Evolutionary conservation across 805 yeast species (phyloP), one percentile per base, ranked within the genome.

Genomic region (Teunomyces gatunensis): DNA sequence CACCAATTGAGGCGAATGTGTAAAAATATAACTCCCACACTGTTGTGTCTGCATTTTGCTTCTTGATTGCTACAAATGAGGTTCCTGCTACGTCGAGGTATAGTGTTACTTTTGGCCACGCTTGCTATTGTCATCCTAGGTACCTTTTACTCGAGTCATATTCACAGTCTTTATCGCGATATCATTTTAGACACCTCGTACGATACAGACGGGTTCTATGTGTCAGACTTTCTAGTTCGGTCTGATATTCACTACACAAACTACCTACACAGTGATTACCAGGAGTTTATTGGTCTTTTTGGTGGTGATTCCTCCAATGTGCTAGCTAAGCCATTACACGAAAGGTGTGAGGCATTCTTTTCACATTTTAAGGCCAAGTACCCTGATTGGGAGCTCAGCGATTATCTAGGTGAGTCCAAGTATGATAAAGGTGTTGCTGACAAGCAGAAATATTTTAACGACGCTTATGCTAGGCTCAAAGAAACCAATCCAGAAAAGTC

Each of bases 301-400:
- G 42, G 35, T 13, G 41, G 47, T 32, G 46, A 48, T 29, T 10
- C 36, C 3, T 47, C 41, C 3, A 20, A 18, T 11, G 46, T 59
- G 37, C 45, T 49, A 25, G 17, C 42, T 2, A 43, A 39, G 3
- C 54, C 60, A 3, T 29, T 60, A n/a, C 36, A 50, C 6, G 64
- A 64, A 7, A 57, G 54, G 40, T 68, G 73, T 47, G 37, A 44
- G 6, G 48, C 40, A 2, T 64, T 67, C 48, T 67, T 67, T 48
- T 42, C 54, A 5, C 53, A 59, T 17, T 58, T 59, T 43, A 32
- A 47, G 13, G 39, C 42, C 4, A 37, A 32, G 13, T 21, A 58
- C 40, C 67, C 67, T 1, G 58, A 59, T 0, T 68, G 67, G 64
- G 17, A 17, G 6, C 55, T 65, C 47, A 36, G 13, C 15, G 43